Conservation (phyloP, 257 asterid genomes). For the Przewalskia tangutica region DNA sequence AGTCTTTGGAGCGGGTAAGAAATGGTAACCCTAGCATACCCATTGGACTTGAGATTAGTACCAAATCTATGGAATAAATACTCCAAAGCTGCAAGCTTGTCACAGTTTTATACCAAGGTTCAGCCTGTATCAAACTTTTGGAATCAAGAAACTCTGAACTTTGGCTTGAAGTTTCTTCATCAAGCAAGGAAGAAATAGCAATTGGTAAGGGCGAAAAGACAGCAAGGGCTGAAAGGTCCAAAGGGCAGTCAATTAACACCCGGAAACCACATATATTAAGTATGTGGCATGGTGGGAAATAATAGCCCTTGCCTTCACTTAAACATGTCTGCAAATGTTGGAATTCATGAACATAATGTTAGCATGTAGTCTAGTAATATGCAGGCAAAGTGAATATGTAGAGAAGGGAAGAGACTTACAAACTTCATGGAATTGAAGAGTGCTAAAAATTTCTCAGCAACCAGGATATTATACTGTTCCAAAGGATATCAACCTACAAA, state of each 20-base stretch:
- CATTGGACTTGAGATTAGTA: conserved; percentile 65
- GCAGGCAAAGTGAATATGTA: not conserved
- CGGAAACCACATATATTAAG: conserved; percentile 52
- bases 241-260: conserved; percentile 66
- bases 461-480: not conserved
- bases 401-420: conserved; percentile 14
- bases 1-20: conserved; percentile 54
- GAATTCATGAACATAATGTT: not conserved
- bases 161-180: conserved; percentile 9
- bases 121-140: conserved; percentile 47
- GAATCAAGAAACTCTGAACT: conserved; percentile 22
- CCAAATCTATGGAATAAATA: conserved; percentile 51
- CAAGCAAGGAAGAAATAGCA: conserved; percentile 13
- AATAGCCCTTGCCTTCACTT: conserved; percentile 61
- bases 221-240: conserved; percentile 69
- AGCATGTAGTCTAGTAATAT: not conserved
- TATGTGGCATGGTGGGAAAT: conserved; percentile 80
- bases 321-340: conserved; percentile 63
- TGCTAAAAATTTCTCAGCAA: not conserved
- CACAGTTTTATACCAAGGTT: conserved; percentile 55
- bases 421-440: conserved; percentile 9
- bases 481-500: not conserved
- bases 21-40: conserved; percentile 80
- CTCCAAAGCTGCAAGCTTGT: conserved; percentile 50
- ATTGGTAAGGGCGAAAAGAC: conserved; percentile 53